phyloP scores from a whole-genome alignment of 106 monocot genomes.

The Dendrobium catenatum region DNA sequence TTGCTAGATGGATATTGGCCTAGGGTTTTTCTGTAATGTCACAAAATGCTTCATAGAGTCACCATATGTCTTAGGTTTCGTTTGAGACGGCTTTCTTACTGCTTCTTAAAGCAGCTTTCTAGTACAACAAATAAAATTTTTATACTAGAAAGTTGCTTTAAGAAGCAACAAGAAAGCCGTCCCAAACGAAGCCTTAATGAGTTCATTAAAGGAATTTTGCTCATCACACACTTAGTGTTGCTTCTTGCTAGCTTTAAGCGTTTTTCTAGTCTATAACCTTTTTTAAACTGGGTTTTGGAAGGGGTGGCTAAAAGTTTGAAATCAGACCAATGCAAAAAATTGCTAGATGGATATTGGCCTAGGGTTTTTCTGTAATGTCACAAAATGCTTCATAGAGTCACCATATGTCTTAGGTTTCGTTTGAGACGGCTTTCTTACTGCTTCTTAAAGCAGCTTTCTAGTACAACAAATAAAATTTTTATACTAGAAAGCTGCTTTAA shows the following conservation, averaged over 20 bases:
- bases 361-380: not conserved
- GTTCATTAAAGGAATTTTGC: not conserved
- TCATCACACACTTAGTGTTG: not conserved
- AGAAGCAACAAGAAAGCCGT: too few relatives aligned
- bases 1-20: not conserved
- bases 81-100: too few relatives aligned
- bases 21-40: not conserved
- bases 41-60: not conserved
- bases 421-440: too few relatives aligned
- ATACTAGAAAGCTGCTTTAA: too few relatives aligned
- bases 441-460: too few relatives aligned
- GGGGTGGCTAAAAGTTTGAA: not conserved
- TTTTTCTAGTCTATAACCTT: not conserved
- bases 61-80: not conserved
- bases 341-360: not conserved
- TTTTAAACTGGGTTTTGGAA: not conserved
- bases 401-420: not conserved
- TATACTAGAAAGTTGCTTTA: too few relatives aligned
- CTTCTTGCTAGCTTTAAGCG: not conserved
- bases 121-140: too few relatives aligned
- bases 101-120: too few relatives aligned
- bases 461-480: too few relatives aligned
- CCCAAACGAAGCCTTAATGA: not conserved
- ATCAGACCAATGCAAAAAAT: not conserved
- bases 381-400: not conserved